phyloP scores from a whole-genome alignment of 768 basidiomycete genomes.

The Mycena latifolia region DNA sequence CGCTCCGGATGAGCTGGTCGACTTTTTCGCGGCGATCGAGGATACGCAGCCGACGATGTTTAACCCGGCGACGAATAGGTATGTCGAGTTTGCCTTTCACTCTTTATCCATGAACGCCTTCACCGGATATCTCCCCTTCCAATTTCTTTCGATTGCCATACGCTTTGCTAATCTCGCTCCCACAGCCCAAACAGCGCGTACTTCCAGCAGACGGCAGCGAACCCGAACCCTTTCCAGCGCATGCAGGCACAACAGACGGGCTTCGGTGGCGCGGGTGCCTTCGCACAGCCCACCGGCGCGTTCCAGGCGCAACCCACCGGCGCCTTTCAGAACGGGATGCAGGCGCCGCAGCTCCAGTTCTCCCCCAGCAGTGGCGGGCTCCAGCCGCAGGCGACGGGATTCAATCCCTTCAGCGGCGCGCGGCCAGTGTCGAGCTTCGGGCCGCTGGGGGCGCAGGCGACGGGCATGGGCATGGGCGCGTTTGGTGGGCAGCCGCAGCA shows the following conservation, averaged over 20 bases:
- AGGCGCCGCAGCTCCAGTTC: constrained; percentile 20
- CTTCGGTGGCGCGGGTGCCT: constrained; percentile 43
- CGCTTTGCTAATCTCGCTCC: constrained; percentile 1
- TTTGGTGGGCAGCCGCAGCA: constrained; percentile 16
- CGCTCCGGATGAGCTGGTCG: constrained; percentile 65
- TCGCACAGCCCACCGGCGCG: constrained; percentile 32
- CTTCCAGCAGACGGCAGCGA: constrained; percentile 66
- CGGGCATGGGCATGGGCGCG: constrained; percentile 30
- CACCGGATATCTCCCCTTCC: too few relatives aligned
- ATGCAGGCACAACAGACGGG: constrained; percentile 54
- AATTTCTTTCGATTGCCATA: too few relatives aligned
- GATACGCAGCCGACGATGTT: constrained; percentile 81
- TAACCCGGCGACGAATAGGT: constrained; percentile 74
- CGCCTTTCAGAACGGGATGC: constrained; percentile 34
- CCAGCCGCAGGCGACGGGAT: constrained; percentile 71
- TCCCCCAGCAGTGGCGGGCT: constrained; percentile 39
- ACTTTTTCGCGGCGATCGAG: constrained; percentile 94
- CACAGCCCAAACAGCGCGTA: constrained; percentile 61
- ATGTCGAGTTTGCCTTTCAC: constrained; percentile 21
- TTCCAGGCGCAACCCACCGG: constrained; percentile 27
- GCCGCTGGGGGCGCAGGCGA: constrained; percentile 28
- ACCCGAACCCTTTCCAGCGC: constrained; percentile 83
- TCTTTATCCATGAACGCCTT: not conserved
- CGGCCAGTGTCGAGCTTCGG: constrained; percentile 32
- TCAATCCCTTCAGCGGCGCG: constrained; percentile 34